Conservation (phyloP, 2,329 filamentous ascomycete species). For the Elsinoe batatas region DNA sequence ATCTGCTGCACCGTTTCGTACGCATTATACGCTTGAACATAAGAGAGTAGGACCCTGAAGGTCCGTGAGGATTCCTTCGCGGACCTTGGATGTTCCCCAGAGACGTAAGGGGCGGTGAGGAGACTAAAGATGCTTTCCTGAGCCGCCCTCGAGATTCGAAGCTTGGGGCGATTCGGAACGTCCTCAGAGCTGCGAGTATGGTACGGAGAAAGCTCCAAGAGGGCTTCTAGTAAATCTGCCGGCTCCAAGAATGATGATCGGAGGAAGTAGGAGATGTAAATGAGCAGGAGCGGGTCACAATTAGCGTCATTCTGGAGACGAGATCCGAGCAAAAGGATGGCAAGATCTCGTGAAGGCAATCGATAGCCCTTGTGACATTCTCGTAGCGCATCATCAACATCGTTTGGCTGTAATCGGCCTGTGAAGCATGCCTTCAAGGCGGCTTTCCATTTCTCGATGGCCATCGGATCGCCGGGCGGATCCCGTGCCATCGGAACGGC, state of each 20-base stretch:
- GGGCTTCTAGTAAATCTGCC: constrained; percentile 22
- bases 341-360: constrained; percentile 10
- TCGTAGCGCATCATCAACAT: constrained; percentile 11
- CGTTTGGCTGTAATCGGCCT: constrained; percentile 12
- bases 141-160: constrained; percentile 20
- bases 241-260: constrained; percentile 19
- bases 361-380: constrained; percentile 11
- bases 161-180: background rate
- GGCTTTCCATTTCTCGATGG: constrained; percentile 13
- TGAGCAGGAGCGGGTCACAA: constrained; percentile 22
- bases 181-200: background rate
- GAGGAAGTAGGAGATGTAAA: constrained; percentile 23
- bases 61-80: constrained; percentile 16
- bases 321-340: constrained; percentile 11
- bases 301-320: background rate
- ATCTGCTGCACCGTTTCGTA: constrained; percentile 25
- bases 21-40: constrained; percentile 23
- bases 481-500: background rate
- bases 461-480: background rate
- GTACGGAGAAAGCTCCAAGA: constrained; percentile 22
- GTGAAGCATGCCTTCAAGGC: constrained; percentile 14
- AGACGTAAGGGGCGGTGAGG: constrained; percentile 21
- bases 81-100: constrained; percentile 17
- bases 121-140: constrained; percentile 26
- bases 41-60: constrained; percentile 22